A percentile compares a stretch with the other conserved stretches of the same genome.
Conservation (phyloP, 2,329 filamentous ascomycete genomes). For the Thermomyces lanuginosus region DNA sequence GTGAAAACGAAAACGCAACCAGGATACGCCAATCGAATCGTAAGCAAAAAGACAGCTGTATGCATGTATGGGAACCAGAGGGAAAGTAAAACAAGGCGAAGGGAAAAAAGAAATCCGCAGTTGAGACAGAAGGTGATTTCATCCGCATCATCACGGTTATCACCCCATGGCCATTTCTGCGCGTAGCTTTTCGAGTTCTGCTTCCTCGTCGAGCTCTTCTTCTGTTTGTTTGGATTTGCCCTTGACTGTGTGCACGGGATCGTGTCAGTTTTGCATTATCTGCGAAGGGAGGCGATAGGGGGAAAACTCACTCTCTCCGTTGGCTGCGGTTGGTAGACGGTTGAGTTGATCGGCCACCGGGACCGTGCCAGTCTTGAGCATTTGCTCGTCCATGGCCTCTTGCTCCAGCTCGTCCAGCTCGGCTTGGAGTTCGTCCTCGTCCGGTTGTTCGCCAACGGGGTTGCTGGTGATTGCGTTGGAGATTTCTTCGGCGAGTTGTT, state of each 20-base stretch:
- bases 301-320: slow-evolving; percentile 52
- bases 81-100: no score
- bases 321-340: slow-evolving; percentile 57
- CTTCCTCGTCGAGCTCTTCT: slow-evolving; percentile 90
- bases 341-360: slow-evolving; percentile 66
- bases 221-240: slow-evolving; percentile 37
- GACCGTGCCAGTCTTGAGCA: slow-evolving; percentile 74
- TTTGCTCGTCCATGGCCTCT: slow-evolving; percentile 81
- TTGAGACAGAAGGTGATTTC: no score
- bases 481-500: slow-evolving; percentile 86
- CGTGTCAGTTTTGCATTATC: background rate
- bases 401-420: slow-evolving; percentile 81
- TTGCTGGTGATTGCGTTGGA: slow-evolving; percentile 64
- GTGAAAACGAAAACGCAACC: no score
- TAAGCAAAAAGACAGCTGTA: no score
- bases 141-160: no score
- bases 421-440: slow-evolving; percentile 72
- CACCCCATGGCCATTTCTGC: slow-evolving; percentile 93
- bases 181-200: slow-evolving; percentile 79
- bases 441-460: slow-evolving; percentile 50
- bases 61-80: no score
- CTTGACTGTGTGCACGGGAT: slow-evolving; percentile 23
- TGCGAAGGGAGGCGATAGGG: background rate
- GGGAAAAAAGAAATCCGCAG: no score
- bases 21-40: no score